Evolutionary conservation across 257 asterid species (phyloP).

Genomic region (Solanum chmielewskii): DNA sequence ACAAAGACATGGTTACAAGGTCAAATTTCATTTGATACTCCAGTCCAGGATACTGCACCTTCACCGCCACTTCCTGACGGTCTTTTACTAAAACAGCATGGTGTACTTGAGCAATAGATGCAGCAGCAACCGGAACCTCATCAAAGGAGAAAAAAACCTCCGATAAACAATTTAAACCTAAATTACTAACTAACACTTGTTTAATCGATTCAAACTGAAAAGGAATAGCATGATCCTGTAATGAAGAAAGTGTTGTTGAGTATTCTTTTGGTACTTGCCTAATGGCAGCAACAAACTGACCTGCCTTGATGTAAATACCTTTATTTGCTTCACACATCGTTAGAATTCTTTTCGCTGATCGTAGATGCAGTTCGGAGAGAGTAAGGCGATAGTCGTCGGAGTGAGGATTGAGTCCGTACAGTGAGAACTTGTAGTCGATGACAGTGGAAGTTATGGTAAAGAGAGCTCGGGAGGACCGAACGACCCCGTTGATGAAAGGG

Average conservation of each 20-base stretch:
- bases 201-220: constrained; percentile 58
- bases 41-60: constrained; percentile 97
- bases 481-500: constrained; percentile 47
- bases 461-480: constrained; percentile 80
- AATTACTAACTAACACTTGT: constrained; percentile 42
- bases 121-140: constrained; percentile 94
- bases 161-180: constrained; percentile 48
- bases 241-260: constrained; percentile 69
- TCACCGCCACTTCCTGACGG: constrained; percentile 77
- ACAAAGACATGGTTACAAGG: constrained; percentile 60
- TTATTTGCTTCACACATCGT: constrained; percentile 63
- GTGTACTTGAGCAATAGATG: constrained; percentile 98
- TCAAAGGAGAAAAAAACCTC: constrained; percentile 77
- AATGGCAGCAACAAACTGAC: constrained; percentile 82
- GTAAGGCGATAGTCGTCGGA: constrained; percentile 37
- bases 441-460: constrained; percentile 53
- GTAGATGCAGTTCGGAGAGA: constrained; percentile 67
- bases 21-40: constrained; percentile 80
- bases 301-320: constrained; percentile 53
- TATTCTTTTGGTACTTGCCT: constrained; percentile 83
- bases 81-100: constrained; percentile 55
- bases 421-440: constrained; percentile 64
- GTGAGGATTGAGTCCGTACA: constrained; percentile 30
- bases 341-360: constrained; percentile 69
- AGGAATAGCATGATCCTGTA: constrained; percentile 93